Evolutionary conservation across 805 yeast species (phyloP).

Genomic region (Komagataella ulmi): DNA sequence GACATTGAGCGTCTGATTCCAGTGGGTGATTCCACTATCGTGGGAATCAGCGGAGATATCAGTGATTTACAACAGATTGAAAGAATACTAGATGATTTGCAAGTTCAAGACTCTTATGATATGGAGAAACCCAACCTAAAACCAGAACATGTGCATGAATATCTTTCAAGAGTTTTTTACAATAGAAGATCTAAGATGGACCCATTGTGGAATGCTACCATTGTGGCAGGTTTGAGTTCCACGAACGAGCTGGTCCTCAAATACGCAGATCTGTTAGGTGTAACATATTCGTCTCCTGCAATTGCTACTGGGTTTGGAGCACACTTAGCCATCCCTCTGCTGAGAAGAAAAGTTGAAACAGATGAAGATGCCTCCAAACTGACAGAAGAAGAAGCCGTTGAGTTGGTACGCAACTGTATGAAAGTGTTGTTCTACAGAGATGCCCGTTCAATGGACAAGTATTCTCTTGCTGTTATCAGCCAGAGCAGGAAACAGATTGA

Average conservation of each 20-base stretch:
- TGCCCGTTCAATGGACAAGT: conserved; percentile 85
- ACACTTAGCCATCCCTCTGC: conserved; percentile 82
- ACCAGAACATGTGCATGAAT: conserved; percentile 85
- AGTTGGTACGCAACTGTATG: conserved; percentile 76
- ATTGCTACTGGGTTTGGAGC: conserved; percentile 96
- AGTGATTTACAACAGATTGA: conserved; percentile 84
- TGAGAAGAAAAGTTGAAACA: conserved; percentile 70
- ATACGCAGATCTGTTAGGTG: conserved; percentile 87
- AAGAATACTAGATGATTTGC: conserved; percentile 64
- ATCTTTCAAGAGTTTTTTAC: conserved; percentile 74
- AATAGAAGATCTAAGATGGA: conserved; percentile 84
- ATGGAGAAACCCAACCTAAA: conserved; percentile 47
- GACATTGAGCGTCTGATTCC: conserved; percentile 74
- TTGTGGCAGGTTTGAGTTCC: conserved; percentile 82
- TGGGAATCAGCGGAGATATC: conserved; percentile 90
- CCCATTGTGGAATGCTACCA: conserved; percentile 89
- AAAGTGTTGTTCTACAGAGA: conserved; percentile 92
- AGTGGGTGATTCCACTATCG: conserved; percentile 79
- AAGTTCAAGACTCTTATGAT: conserved; percentile 70
- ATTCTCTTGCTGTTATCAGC: conserved; percentile 65
- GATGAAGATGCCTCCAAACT: conserved; percentile 67
- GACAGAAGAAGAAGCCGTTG: conserved; percentile 61
- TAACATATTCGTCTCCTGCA: conserved; percentile 75
- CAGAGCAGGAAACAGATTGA: conserved; percentile 50
- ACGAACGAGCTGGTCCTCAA: conserved; percentile 56